Evolutionary conservation across 1,284 basidiomycete genomes (phyloP).

Genomic region (Trichosporon inkin): DNA sequence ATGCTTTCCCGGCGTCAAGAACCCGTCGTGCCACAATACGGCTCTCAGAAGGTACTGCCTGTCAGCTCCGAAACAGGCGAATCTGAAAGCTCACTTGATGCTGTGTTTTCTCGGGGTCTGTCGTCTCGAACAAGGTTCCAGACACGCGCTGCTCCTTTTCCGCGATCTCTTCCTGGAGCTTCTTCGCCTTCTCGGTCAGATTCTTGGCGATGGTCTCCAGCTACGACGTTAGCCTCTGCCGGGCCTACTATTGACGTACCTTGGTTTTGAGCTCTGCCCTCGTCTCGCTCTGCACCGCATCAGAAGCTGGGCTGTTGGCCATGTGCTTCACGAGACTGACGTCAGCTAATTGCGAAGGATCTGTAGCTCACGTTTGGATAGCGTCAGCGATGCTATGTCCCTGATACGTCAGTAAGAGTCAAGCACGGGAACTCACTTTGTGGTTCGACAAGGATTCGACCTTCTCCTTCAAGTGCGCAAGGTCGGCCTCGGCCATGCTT

Average conservation of each 20-base stretch:
- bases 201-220: conserved; percentile 13
- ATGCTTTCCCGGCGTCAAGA: conserved; percentile 33
- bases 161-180: conserved; percentile 29
- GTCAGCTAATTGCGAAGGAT: background rate
- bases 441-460: conserved; percentile 31
- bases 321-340: conserved; percentile 32
- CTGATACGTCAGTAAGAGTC: background rate
- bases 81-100: conserved; percentile 26
- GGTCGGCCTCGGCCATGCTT: conserved; percentile 29
- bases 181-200: conserved; percentile 25
- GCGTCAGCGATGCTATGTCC: conserved; percentile 17
- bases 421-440: conserved; percentile 23
- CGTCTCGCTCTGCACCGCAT: conserved; percentile 22
- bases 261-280: conserved; percentile 33
- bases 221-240: background rate
- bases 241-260: conserved; percentile 15
- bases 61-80: background rate
- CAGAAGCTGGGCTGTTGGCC: conserved; percentile 6
- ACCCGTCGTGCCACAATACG: conserved; percentile 42
- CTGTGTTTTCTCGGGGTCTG: conserved; percentile 31
- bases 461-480: conserved; percentile 33
- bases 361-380: conserved; percentile 9
- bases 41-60: conserved; percentile 35
- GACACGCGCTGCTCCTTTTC: conserved; percentile 20
- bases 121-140: conserved; percentile 33